Percentiles rank a stretch among this genome's conserved stretches.
Evolutionary conservation across 768 basidiomycete genomes (phyloP).

Genomic region (Russula olivacea): DNA sequence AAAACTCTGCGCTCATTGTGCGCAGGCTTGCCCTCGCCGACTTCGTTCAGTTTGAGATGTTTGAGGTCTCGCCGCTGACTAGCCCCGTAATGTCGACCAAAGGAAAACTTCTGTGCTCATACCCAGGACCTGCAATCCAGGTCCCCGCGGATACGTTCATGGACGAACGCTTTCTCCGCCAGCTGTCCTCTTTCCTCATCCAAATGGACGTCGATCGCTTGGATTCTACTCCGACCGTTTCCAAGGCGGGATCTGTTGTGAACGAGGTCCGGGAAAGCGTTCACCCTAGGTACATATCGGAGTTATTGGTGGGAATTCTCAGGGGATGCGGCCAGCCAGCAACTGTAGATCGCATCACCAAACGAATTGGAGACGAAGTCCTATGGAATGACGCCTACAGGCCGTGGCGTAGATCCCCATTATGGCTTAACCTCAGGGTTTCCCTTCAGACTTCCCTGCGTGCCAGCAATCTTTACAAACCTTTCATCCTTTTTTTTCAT

Average conservation of each 20-base stretch:
- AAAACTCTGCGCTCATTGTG: conserved; percentile 44
- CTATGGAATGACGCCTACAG: conserved; percentile 35
- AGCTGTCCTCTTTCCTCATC: conserved; percentile 38
- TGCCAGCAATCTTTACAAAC: conserved; percentile 37
- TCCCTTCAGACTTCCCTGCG: conserved; percentile 33
- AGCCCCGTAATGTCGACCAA: conserved; percentile 34
- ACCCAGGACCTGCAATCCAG: conserved; percentile 41
- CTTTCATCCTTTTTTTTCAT: conserved; percentile 41
- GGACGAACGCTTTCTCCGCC: conserved; percentile 31
- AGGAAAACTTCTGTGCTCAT: conserved; percentile 43
- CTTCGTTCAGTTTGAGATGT: conserved; percentile 39
- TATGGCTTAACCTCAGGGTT: conserved; percentile 48
- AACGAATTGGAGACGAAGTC: conserved; percentile 45
- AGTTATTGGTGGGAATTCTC: conserved; percentile 44
- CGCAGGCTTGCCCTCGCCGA: conserved; percentile 1
- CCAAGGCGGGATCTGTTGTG: conserved; percentile 30
- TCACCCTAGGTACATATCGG: conserved; percentile 45
- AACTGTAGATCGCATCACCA: conserved; percentile 32
- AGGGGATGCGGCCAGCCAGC: conserved; percentile 35
- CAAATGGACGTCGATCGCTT: conserved; percentile 34
- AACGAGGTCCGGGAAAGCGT: conserved; percentile 38
- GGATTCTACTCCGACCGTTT: conserved; percentile 34
- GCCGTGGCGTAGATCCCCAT: conserved; percentile 46
- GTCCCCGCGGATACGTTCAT: conserved; percentile 32
- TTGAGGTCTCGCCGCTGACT: conserved; percentile 40